A percentile compares a stretch with the other conserved stretches of the same genome.
phyloP scores from a whole-genome alignment of 305 asterid genomes.

The Fraxinus xanthoxyloides region DNA sequence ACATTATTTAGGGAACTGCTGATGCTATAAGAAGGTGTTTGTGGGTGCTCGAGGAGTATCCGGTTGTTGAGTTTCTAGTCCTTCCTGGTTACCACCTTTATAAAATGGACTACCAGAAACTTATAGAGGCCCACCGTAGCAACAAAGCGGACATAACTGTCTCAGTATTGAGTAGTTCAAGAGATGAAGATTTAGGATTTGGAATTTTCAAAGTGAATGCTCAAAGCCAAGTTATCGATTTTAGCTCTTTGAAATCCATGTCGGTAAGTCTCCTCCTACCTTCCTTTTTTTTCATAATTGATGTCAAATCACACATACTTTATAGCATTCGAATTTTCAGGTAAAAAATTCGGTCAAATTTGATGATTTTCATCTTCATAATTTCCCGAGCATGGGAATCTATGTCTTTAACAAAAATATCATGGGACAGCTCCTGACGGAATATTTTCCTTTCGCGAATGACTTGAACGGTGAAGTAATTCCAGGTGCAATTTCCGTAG shows the following conservation, averaged over 20 bases:
- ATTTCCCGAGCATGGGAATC: conserved; percentile 69
- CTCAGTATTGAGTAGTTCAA: conserved; percentile 35
- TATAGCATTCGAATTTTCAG: conserved; percentile 31
- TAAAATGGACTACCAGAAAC: conserved; percentile 65
- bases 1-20: conserved; percentile 61
- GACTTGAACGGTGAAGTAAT: conserved; percentile 62
- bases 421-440: conserved; percentile 66
- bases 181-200: conserved; percentile 37
- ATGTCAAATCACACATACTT: not conserved
- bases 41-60: conserved; percentile 69
- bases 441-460: conserved; percentile 55
- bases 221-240: conserved; percentile 44
- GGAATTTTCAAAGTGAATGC: conserved; percentile 50
- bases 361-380: conserved; percentile 1
- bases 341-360: conserved; percentile 16
- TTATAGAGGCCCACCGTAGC: conserved; percentile 47
- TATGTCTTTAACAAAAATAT: conserved; percentile 61
- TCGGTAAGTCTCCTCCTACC: conserved; percentile 27
- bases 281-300: not conserved
- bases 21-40: conserved; percentile 78
- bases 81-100: conserved; percentile 83
- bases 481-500: conserved; percentile 74
- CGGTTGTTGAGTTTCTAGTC: conserved; percentile 51
- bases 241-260: conserved; percentile 22
- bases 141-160: conserved; percentile 52